A percentile compares a stretch with the other conserved stretches of the same genome.
These are phyloP conservation scores for Mollisiaceae sp. DNA, from an alignment of 2,329 filamentous ascomycete species.

Conservation along the genomic window DNA sequence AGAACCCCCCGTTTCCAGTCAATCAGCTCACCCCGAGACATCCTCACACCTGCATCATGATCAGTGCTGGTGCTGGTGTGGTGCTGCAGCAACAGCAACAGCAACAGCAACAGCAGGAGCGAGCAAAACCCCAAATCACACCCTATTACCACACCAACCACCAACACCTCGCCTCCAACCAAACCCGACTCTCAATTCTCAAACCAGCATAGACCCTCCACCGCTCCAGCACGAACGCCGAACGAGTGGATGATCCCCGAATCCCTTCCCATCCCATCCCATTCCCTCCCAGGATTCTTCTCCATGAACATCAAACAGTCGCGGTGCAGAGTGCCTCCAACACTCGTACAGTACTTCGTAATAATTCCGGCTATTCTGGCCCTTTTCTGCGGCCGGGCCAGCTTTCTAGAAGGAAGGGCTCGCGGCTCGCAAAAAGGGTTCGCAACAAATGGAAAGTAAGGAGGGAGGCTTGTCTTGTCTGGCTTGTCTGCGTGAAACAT, in stretches of 20 bases:
- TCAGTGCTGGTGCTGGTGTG: background rate
- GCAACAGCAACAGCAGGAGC: background rate
- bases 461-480: no score
- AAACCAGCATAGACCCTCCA: background rate
- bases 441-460: no score
- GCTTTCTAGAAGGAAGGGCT: background rate
- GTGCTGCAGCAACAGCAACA: no score
- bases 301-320: conserved; percentile 6
- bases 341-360: no score
- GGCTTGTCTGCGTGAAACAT: background rate
- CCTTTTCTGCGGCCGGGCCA: no score
- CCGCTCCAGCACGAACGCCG: background rate
- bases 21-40: conserved; percentile 4
- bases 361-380: conserved; percentile 4
- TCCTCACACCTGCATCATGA: conserved; percentile 1
- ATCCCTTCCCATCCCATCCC: no score
- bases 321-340: background rate
- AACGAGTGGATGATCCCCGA: background rate
- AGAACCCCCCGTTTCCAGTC: background rate
- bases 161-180: background rate
- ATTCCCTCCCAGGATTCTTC: background rate
- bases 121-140: background rate
- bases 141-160: background rate
- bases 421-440: no score
- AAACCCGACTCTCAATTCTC: no score